Percentiles rank a stretch among this genome's conserved stretches.
phyloP scores from a whole-genome alignment of 75 land plant genomes.

The Chamaecyparis obtusa region DNA sequence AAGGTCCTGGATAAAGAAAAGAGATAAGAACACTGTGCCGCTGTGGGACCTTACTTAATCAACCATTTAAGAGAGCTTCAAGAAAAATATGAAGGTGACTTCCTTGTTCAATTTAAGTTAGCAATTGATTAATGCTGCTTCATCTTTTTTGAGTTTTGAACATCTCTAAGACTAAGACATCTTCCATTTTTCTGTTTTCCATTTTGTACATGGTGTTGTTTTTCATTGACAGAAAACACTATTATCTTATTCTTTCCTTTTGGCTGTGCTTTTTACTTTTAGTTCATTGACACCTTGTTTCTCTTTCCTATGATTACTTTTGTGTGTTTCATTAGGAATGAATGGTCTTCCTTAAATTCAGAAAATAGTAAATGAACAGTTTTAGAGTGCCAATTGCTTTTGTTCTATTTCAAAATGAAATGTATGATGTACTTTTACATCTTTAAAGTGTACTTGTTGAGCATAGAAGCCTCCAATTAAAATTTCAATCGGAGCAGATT shows the following conservation, averaged over 20 bases:
- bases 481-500: background rate
- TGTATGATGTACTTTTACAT: background rate
- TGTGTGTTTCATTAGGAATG: background rate
- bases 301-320: background rate
- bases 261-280: background rate
- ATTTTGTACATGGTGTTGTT: background rate
- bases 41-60: conserved; percentile 77
- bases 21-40: conserved; percentile 78
- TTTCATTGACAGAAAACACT: background rate
- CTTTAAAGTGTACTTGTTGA: background rate
- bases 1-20: conserved; percentile 87
- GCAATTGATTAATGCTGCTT: background rate
- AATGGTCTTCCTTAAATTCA: background rate
- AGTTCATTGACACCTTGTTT: background rate
- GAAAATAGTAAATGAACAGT: background rate
- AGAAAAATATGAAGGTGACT: conserved; percentile 75
- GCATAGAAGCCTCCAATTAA: background rate
- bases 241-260: background rate
- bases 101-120: background rate
- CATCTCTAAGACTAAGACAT: background rate
- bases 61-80: conserved; percentile 57
- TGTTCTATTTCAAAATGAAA: background rate
- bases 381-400: background rate
- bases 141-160: background rate
- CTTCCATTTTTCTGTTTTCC: background rate